Percentiles rank a stretch among this genome's conserved stretches.
phyloP scores from a whole-genome alignment of 108 stramenopile genomes.

The Skeletonema tropicum region DNA sequence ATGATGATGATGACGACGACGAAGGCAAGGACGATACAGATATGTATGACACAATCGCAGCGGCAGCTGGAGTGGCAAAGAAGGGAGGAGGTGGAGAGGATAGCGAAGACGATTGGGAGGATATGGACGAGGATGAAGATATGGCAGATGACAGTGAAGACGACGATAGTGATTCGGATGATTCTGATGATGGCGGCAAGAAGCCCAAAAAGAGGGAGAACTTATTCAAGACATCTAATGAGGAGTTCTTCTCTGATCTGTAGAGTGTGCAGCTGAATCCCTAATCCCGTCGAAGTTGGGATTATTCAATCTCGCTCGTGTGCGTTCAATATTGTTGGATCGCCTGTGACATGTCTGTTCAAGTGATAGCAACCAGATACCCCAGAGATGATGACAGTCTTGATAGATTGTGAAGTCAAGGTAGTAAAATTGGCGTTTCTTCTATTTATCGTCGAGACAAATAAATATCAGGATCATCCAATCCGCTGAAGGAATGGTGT shows the following conservation, averaged over 20 bases:
- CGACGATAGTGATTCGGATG: constrained; percentile 47
- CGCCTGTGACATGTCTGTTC: too few species aligned
- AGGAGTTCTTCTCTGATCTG: constrained; percentile 88
- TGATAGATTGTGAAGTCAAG: too few species aligned
- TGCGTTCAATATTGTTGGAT: too few species aligned
- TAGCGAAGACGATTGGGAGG: constrained; percentile 83
- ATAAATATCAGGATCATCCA: too few species aligned
- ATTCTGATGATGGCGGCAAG: constrained; percentile 44
- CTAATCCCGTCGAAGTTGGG: too few species aligned
- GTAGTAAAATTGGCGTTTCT: too few species aligned
- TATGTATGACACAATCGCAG: neutral
- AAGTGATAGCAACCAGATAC: too few species aligned
- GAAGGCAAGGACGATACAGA: constrained; percentile 19
- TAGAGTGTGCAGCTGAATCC: constrained; percentile 28
- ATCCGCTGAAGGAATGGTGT: too few species aligned
- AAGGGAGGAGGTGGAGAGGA: constrained; percentile 18
- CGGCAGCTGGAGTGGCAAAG: neutral
- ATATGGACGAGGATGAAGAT: constrained; percentile 61
- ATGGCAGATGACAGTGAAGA: constrained; percentile 45
- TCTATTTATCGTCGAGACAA: too few species aligned
- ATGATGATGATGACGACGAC: constrained; percentile 56
- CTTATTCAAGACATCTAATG: constrained; percentile 76
- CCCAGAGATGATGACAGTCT: too few species aligned
- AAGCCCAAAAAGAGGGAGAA: constrained; percentile 32
- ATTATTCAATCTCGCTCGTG: too few species aligned